Conservation (phyloP, 768 basidiomycete genomes). For the Tulasnella sp. region DNA sequence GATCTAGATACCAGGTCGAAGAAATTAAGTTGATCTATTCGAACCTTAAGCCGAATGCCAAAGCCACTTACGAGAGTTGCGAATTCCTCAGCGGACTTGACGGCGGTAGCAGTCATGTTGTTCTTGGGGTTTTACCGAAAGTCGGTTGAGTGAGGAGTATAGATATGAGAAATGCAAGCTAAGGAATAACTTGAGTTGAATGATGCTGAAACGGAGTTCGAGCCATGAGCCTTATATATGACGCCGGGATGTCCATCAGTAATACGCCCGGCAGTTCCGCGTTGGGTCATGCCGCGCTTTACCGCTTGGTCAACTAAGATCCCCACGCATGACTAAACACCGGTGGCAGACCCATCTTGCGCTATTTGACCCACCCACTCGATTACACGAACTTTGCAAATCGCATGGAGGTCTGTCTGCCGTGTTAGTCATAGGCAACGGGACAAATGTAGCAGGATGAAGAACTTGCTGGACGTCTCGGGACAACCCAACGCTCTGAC, state of each 20-base stretch:
- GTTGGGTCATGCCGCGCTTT: background rate
- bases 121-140: background rate
- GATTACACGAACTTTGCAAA: background rate
- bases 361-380: background rate
- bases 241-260: background rate
- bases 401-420: background rate
- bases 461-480: background rate
- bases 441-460: background rate
- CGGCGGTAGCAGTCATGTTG: background rate
- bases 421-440: background rate
- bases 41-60: background rate
- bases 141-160: background rate
- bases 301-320: background rate
- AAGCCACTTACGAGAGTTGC: background rate
- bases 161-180: background rate
- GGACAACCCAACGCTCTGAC: too few species aligned
- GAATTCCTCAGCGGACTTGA: background rate
- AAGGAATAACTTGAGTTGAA: background rate
- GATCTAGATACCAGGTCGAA: background rate
- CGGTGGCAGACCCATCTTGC: background rate
- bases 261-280: background rate
- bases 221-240: background rate
- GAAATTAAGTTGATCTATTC: background rate
- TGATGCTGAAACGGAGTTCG: background rate
- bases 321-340: background rate